Base-by-base conservation (phyloP, 2,329 filamentous ascomycete genomes). In the Ophiostoma angusticollis region DNA sequence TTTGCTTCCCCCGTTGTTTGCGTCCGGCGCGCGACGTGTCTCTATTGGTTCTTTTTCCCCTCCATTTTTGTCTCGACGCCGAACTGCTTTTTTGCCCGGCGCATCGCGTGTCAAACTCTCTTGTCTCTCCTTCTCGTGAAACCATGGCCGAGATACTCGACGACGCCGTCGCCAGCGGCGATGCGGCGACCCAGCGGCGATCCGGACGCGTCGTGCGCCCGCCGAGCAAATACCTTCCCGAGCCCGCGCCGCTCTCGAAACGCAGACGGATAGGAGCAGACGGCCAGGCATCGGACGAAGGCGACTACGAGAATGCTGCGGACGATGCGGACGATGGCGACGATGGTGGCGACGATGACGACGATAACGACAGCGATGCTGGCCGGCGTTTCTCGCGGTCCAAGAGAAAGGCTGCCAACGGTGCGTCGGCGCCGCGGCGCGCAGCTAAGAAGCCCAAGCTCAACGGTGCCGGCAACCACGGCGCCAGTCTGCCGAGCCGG, bases 181-280 rank as follows among this genome's bases (percentile, higher is more conserved):
- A 42, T 18, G 33, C 31, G 33, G 39, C 34, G 17, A 27, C 39
- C 67, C 69, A 70, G 66, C 77, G 78, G 58, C 73, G 75, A 48
- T 82, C 78, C 27, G 74, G 75, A 73, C 75, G 75, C 72, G 74
- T 76, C 62, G 67, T 74, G 45, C 72, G 64, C 53, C 65, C 63
- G 25, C 73, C 74, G 32, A 57, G 68, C 53, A 78, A 78, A 55
- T 79, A 74, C 58, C 63, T 63, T 41, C 68, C 72, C 39, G 68
- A 77, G 44, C 60, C 64, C 48, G 52, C 61, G 39, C 50, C 59
- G 32, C 61, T 62, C 30, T 54, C 65, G 35, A 79, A 78, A 59
- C 69, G 75, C 56, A 79, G 80, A 59, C 66, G 45, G 70, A 19
- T 31, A 7, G 31, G 28, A 11, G 45, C 39, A 16, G 34, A 38